Evolutionary conservation across 2,329 filamentous ascomycete genomes (phyloP), one percentile per base, ranked within the genome.

Genomic region (Ascochyta pisi): DNA sequence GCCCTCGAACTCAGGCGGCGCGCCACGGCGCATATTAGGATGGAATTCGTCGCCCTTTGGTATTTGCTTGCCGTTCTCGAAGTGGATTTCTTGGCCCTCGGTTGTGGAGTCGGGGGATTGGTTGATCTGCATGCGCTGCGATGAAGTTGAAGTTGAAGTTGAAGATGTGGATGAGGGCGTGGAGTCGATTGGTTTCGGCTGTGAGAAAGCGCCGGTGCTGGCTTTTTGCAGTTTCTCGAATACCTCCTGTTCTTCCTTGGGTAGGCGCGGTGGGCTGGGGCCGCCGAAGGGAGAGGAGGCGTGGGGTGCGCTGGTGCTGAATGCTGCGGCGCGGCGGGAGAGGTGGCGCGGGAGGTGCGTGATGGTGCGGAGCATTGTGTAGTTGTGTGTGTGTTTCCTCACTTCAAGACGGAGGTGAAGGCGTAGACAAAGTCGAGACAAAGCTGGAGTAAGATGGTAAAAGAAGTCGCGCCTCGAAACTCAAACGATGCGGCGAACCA

Each of bases 1-100:
- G 55, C 95, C 95, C 65, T 94, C 88, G 68, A 99, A 99, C 79
- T 98, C 94, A 1, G 95, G 93, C 68, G 88, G 85, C 39, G 92
- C 89, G 33, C 94, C 94, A 61, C 87, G 81, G 62, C 89, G 82
- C 54, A 94, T 79, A 73, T 92, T 87, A 0, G 87, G 88, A 71
- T 91, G 88, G 19, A 90, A 74, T 58, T 88, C 84, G 54, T 88
- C 86, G 57, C 86, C 87, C 45, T 85, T 79, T 48, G 82, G 78
- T 23, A 85, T 77, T 65, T 78, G 34, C 27, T 56, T 56, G 29
- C 53, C 53, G 22, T 43, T 56, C 37, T 56, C 53, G 42, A 56
- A 56, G 5, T 43, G 23, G 24, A 56, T 51, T 6, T 47, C 42
- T 0, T 34, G 34, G 8, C 6, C 24, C 23, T 29, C 40, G 0